These are phyloP conservation scores for Mangifera indica DNA, from an alignment of 345 rosid genomes.

Conservation along the genomic window DNA sequence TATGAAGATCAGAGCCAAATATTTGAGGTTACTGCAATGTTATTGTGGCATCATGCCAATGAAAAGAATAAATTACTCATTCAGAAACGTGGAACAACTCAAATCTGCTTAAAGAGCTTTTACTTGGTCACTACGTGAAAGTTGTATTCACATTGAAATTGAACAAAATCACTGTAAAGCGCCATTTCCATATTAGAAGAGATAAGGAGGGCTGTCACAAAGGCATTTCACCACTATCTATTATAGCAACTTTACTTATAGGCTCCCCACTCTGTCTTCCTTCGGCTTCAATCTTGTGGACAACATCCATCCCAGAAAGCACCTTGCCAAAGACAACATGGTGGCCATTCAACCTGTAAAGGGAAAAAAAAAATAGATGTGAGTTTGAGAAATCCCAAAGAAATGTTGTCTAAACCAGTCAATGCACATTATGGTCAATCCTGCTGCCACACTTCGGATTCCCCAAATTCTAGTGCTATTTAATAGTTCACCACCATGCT, in stretches of 20 bases:
- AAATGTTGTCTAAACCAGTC: background rate
- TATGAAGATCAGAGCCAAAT: too few relatives aligned
- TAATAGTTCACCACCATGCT: too few relatives aligned
- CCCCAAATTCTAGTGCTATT: background rate
- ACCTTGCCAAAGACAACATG: conserved; percentile 95
- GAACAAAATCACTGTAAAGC: background rate
- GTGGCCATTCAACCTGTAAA: conserved; percentile 79
- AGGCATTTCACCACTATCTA: conserved; percentile 72
- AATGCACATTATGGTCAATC: background rate
- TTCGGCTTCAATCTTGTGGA: conserved; percentile 76
- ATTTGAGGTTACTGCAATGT: too few relatives aligned
- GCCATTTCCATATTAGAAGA: background rate
- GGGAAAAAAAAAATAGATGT: background rate
- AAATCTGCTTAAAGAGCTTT: background rate
- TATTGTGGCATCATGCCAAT: background rate
- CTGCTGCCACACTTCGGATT: background rate
- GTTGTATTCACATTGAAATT: background rate
- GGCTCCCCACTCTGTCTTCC: conserved; percentile 70
- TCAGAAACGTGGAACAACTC: background rate
- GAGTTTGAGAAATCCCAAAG: background rate
- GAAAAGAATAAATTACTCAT: background rate
- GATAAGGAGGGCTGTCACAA: conserved; percentile 21
- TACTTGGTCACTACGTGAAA: background rate
- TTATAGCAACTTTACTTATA: conserved; percentile 57
- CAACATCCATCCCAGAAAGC: conserved; percentile 83